Conservation (phyloP, 805 yeast genomes). For the Ogataea ganodermae region DNA sequence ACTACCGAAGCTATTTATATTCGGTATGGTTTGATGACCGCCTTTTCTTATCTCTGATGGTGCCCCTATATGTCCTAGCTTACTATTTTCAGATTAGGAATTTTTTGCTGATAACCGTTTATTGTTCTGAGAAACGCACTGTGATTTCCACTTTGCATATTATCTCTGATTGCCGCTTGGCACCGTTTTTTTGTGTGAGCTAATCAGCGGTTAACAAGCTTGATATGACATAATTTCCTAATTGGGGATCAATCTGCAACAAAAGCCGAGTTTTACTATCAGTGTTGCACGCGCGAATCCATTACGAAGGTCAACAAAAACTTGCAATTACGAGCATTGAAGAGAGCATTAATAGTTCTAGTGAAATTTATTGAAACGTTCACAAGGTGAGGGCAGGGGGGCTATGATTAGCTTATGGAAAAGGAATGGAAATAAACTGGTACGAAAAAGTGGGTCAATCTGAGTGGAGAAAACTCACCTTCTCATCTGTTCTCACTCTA, state of each 20-base stretch:
- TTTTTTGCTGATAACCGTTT: neutral
- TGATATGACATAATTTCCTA: neutral
- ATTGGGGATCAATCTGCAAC: no score
- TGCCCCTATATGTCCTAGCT: no score
- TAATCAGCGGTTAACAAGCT: neutral
- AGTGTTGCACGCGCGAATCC: no score
- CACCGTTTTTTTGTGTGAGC: neutral
- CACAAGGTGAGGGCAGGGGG: neutral
- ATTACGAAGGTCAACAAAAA: no score
- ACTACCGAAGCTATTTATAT: no score
- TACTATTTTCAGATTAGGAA: no score
- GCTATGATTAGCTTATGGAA: neutral
- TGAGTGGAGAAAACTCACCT: no score
- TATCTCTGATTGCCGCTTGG: neutral
- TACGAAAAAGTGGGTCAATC: neutral
- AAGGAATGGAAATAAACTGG: neutral
- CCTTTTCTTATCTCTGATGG: neutral
- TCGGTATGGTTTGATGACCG: neutral
- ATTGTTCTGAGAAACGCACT: neutral
- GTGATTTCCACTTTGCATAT: neutral
- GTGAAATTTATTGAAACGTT: neutral
- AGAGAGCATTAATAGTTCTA: neutral
- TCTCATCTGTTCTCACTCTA: constrained; percentile 1
- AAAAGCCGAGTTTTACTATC: no score
- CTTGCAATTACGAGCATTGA: no score